Percentiles rank a stretch among this genome's conserved stretches.
These are phyloP conservation scores for Musa acuminata DNA, from an alignment of 176 grass and related monocot species.

Conservation along the genomic window DNA sequence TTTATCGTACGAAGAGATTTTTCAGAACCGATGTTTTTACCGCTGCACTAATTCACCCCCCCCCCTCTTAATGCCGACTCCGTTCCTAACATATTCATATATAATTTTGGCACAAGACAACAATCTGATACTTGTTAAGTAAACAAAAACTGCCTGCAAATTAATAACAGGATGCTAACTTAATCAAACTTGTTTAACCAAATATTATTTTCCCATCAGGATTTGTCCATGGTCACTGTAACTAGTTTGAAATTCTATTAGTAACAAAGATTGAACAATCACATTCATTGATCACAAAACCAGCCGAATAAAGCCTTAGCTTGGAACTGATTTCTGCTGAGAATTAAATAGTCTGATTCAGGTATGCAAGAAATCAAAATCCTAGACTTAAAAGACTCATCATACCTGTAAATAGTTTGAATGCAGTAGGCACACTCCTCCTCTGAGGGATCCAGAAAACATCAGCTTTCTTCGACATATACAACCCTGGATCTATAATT, in stretches of 20 bases:
- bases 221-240: background rate
- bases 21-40: too few species aligned
- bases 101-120: background rate
- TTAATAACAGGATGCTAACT: background rate
- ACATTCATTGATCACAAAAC: background rate
- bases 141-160: background rate
- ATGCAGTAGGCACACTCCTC: conserved; percentile 22
- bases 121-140: background rate
- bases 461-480: conserved; percentile 8
- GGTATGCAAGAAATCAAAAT: background rate
- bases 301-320: background rate
- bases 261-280: background rate
- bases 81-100: background rate
- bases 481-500: conserved; percentile 24
- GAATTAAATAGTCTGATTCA: background rate
- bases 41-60: too few species aligned
- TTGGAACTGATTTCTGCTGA: background rate
- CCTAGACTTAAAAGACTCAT: background rate
- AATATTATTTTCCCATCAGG: background rate
- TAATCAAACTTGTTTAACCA: background rate
- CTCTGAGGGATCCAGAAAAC: conserved; percentile 16
- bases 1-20: too few species aligned
- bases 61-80: too few species aligned
- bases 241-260: background rate
- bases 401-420: conserved; percentile 21